phyloP scores from a whole-genome alignment of 345 rosid species.

The Lenwebbia sp. region DNA sequence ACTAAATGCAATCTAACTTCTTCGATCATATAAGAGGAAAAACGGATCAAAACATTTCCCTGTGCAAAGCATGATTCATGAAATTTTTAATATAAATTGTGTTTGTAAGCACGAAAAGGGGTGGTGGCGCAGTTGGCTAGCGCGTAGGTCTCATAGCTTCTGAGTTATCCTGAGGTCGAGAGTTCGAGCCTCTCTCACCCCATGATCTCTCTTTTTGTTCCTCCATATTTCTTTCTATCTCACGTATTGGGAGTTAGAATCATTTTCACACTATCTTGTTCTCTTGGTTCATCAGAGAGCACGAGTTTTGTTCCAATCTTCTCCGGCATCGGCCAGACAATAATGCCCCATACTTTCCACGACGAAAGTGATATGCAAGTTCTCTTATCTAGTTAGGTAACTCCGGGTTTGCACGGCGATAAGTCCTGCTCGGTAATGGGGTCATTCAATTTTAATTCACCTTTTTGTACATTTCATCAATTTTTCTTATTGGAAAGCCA shows the following conservation, averaged over 20 bases:
- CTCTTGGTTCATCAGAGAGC: not conserved
- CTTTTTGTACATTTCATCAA: not conserved
- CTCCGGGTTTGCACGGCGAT: accelerated
- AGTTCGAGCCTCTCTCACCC: constrained; percentile 94
- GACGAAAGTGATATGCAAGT: not conserved
- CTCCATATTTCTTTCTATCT: not conserved
- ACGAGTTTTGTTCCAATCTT: not conserved
- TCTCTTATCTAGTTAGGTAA: not conserved
- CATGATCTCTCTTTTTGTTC: not conserved
- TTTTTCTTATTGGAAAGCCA: no score
- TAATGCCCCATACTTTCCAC: not conserved
- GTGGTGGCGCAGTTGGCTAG: constrained; percentile 99
- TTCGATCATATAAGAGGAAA: not conserved
- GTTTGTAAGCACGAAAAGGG: not conserved
- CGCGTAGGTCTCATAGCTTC: constrained; percentile 92
- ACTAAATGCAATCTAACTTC: not conserved
- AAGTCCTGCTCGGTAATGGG: not conserved
- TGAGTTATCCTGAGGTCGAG: constrained; percentile 94
- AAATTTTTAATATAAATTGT: accelerated
- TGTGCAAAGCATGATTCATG: accelerated
- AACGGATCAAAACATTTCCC: not conserved
- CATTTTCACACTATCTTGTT: not conserved
- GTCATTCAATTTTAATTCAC: not conserved
- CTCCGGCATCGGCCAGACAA: not conserved
- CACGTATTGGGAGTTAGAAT: not conserved